Base-by-base conservation (phyloP, 176 grass and related monocot species). In the Puccinellia tenuiflora region DNA sequence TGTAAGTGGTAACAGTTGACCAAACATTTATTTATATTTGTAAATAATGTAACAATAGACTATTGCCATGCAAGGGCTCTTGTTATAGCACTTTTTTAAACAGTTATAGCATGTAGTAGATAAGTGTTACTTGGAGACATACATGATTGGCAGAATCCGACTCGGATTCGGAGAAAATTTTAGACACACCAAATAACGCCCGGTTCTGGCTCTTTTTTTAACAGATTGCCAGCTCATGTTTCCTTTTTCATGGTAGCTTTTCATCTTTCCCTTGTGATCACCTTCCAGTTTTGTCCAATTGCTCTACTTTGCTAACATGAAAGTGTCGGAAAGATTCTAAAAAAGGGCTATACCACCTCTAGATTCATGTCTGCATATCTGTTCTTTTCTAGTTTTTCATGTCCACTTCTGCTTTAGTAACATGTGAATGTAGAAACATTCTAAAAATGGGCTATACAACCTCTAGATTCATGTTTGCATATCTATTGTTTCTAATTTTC, bases 221-320 rank as follows among this genome's bases (percentile, higher is more conserved):
- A 61, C 57, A 56, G 56, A 76, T 34, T 67, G 31, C 14, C 8
- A 28, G 81, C 66, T 21, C 55, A 56, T 77, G 62, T 81, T 82
- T 42, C 47, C 11, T 16, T 83, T 57, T 52, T 51, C 0, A 48
- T 48, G 20, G 22, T 52, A 40, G 15, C 7, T 34, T 53, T 78
- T 88, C 54, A n/a, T 73, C 5, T 64, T 79, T 79, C 26, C 50
- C 6, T 53, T 65, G 30, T 73, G n/a, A 42, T 4, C 46, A 31
- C 81, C 39, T 48, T 56, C 16, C 79, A 47, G 38, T 25, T n/a
- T 6, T 80, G 53, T 24, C 38, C 68, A 45, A 61, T 73, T 73
- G 72, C 5, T 72, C 43, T 78, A 21, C 33, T 35, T 52, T 86
- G 33, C 31, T 77, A 39, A 48, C 57, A 68, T 0, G 24, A 43